These are phyloP conservation scores for Bruguiera gymnorhiza DNA, from an alignment of 345 rosid species.

Conservation along the genomic window DNA sequence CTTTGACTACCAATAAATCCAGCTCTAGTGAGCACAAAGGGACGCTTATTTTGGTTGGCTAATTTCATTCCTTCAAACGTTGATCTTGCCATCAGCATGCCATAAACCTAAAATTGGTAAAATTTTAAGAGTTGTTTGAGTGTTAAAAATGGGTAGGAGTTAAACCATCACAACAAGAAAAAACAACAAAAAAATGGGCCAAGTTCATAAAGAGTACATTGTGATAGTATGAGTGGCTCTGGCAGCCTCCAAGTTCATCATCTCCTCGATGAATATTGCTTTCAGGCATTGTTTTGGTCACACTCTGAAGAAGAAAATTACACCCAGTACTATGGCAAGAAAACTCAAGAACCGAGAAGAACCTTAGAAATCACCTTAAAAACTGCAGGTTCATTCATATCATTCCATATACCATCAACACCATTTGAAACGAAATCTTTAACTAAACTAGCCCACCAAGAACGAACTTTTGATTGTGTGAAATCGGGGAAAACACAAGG, in stretches of 20 bases:
- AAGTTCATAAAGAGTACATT: conserved; percentile 48
- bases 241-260: conserved; percentile 76
- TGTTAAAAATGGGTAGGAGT: neutral
- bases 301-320: conserved; percentile 45
- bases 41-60: conserved; percentile 67
- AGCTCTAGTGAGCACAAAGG: conserved; percentile 92
- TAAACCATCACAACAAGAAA: neutral
- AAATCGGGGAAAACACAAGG: conserved; percentile 89
- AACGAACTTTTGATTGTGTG: conserved; percentile 66
- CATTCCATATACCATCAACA: conserved; percentile 98
- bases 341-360: neutral
- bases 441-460: conserved; percentile 86
- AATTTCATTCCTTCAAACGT: conserved; percentile 82
- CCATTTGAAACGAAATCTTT: conserved; percentile 74
- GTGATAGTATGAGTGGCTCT: conserved; percentile 79
- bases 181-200: neutral
- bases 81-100: conserved; percentile 90
- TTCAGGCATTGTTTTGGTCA: conserved; percentile 91
- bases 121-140: conserved; percentile 5
- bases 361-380: conserved; percentile 57
- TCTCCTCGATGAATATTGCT: conserved; percentile 76
- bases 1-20: conserved; percentile 88
- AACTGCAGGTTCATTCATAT: conserved; percentile 92
- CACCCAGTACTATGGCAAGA: conserved; percentile 9
- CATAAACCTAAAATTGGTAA: conserved; percentile 55